Conservation (phyloP, 441 rosid genomes). For the Hypseocharis bilobata region DNA sequence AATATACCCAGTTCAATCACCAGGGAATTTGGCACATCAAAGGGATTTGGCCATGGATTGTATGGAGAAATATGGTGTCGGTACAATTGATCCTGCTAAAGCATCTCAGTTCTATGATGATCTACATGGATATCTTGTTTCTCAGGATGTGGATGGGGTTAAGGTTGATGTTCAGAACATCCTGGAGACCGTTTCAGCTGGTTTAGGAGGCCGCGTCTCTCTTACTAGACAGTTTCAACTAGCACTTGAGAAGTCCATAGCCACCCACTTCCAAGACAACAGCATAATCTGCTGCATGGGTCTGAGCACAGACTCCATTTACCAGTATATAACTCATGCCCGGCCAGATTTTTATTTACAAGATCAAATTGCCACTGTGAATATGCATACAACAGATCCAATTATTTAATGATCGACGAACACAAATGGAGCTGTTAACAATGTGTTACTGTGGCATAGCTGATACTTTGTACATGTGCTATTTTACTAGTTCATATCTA, state of each 20-base stretch:
- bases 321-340: slow-evolving; percentile 21
- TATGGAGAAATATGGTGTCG: slow-evolving; percentile 45
- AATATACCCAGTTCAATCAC: slow-evolving; percentile 34
- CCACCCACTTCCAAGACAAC: slow-evolving; percentile 38
- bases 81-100: slow-evolving; percentile 37
- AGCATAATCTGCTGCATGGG: slow-evolving; percentile 51
- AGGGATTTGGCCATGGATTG: slow-evolving; percentile 37
- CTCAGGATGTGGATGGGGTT: slow-evolving; percentile 45
- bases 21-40: slow-evolving; percentile 36
- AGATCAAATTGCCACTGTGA: too few species aligned
- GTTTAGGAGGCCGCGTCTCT: slow-evolving; percentile 38
- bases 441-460: too few species aligned
- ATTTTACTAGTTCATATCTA: background rate
- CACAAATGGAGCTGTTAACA: too few species aligned
- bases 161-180: slow-evolving; percentile 59
- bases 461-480: background rate
- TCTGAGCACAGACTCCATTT: slow-evolving; percentile 44
- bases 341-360: too few species aligned
- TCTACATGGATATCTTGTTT: slow-evolving; percentile 42
- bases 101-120: slow-evolving; percentile 44
- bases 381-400: too few species aligned
- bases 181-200: slow-evolving; percentile 37
- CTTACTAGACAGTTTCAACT: slow-evolving; percentile 40
- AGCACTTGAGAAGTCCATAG: slow-evolving; percentile 43
- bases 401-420: too few species aligned